These are phyloP conservation scores for Microbotryomycetes sp. DNA, from an alignment of 1,284 basidiomycete genomes.

Conservation along the genomic window DNA sequence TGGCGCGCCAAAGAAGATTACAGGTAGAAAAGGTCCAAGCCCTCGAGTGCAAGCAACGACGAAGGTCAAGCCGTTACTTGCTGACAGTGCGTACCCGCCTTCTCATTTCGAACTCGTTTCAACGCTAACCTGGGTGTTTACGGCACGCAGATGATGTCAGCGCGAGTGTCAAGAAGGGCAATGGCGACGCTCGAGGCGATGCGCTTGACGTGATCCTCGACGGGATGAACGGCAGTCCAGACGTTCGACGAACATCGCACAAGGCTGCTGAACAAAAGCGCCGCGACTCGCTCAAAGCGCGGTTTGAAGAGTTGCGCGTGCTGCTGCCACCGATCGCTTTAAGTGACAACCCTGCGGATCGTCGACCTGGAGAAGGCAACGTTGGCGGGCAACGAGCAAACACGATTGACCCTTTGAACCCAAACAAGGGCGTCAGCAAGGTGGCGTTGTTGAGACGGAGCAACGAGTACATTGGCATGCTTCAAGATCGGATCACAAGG, in stretches of 20 bases:
- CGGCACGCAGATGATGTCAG: constrained; percentile 9
- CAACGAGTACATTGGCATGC: constrained; percentile 73
- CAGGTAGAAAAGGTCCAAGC: not conserved
- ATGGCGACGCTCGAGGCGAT: constrained; percentile 11
- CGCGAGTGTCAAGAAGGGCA: constrained; percentile 21
- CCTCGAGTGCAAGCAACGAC: not conserved
- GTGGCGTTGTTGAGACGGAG: constrained; percentile 81
- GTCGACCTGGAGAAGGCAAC: constrained; percentile 35
- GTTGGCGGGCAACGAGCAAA: constrained; percentile 35
- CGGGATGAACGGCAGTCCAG: constrained; percentile 30
- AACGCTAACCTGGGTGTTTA: too few relatives aligned
- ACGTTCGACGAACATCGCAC: constrained; percentile 77
- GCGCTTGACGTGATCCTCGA: too few relatives aligned
- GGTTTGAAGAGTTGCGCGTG: constrained; percentile 85
- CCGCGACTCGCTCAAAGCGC: constrained; percentile 88
- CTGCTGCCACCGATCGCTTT: constrained; percentile 71
- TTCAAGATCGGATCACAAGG: constrained; percentile 70
- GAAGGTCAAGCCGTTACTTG: constrained; percentile 9
- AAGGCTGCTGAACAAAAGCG: constrained; percentile 97
- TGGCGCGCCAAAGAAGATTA: not conserved
- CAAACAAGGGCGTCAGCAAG: constrained; percentile 92
- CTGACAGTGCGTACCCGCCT: not conserved
- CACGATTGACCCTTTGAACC: constrained; percentile 51
- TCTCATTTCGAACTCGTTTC: too few relatives aligned
- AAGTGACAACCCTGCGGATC: constrained; percentile 17